These are phyloP conservation scores for Mycena indigotica DNA, from an alignment of 768 basidiomycete genomes.

Conservation along the genomic window DNA sequence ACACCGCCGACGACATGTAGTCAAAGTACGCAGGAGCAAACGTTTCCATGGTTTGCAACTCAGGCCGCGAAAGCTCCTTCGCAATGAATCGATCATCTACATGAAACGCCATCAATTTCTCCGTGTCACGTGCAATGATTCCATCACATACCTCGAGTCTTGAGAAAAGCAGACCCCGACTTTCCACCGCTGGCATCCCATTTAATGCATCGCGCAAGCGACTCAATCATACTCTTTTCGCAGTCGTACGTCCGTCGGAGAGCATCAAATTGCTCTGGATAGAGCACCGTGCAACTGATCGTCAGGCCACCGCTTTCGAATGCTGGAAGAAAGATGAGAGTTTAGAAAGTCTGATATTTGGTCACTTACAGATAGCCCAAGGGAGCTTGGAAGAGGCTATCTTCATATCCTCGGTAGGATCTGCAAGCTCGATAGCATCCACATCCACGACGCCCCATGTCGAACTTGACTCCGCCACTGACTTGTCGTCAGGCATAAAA, in stretches of 20 bases:
- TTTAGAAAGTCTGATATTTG: not conserved
- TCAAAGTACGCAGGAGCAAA: slow-evolving; percentile 98
- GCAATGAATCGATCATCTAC: slow-evolving; percentile 98
- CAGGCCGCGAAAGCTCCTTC: slow-evolving; percentile 89
- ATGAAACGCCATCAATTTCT: slow-evolving; percentile 1
- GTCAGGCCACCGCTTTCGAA: slow-evolving; percentile 89
- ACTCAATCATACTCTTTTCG: slow-evolving; percentile 92
- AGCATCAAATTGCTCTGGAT: slow-evolving; percentile 96
- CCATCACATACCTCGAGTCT: slow-evolving; percentile 74
- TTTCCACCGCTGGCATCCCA: slow-evolving; percentile 97
- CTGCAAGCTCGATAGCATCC: slow-evolving; percentile 62
- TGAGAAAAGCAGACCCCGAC: slow-evolving; percentile 94
- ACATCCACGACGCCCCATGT: slow-evolving; percentile 93
- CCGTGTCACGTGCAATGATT: not conserved
- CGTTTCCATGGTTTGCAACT: slow-evolving; percentile 92
- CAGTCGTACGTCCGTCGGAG: slow-evolving; percentile 91
- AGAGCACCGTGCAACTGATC: slow-evolving; percentile 92
- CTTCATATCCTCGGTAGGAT: slow-evolving; percentile 76
- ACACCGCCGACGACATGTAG: slow-evolving; percentile 94
- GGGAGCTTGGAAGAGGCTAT: slow-evolving; percentile 78
- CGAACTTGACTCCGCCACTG: slow-evolving; percentile 79
- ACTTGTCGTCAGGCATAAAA: slow-evolving; percentile 92
- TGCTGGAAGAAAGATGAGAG: slow-evolving; percentile 46
- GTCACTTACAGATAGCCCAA: slow-evolving; percentile 74
- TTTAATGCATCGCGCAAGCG: slow-evolving; percentile 89